These are phyloP conservation scores for Dictyostelium purpureum DNA, from an alignment of 78 protist genomes.

Conservation along the genomic window DNA sequence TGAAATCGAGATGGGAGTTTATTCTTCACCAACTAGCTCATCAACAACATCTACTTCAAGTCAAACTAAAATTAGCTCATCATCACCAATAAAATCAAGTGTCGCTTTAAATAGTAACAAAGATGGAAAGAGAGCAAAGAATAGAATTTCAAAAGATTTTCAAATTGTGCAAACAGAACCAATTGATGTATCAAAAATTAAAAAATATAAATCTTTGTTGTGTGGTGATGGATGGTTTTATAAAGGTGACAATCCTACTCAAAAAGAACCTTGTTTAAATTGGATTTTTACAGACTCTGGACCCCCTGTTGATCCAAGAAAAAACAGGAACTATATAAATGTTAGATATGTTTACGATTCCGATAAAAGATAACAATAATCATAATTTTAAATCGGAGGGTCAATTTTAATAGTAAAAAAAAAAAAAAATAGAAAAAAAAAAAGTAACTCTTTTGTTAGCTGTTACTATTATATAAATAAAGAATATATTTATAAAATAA, in stretches of 20 bases:
- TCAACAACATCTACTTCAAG: neutral
- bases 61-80: neutral
- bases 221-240: conserved; percentile 68
- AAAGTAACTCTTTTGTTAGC: neutral
- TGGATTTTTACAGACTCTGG: neutral
- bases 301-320: conserved; percentile 54
- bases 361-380: neutral
- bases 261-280: neutral
- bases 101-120: neutral
- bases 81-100: neutral
- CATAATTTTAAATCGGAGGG: neutral
- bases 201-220: conserved; percentile 29
- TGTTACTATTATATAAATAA: neutral
- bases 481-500: neutral
- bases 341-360: conserved; percentile 39
- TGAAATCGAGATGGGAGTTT: no score
- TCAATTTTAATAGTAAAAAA: neutral
- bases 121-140: neutral
- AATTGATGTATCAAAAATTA: conserved; percentile 11
- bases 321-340: conserved; percentile 30
- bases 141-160: neutral
- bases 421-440: neutral
- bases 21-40: neutral
- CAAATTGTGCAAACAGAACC: conserved; percentile 63
- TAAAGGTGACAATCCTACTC: neutral